These are phyloP conservation scores for Coemansia sp. DNA, from an alignment of 192 early-diverging fungal genomes.

Conservation along the genomic window DNA sequence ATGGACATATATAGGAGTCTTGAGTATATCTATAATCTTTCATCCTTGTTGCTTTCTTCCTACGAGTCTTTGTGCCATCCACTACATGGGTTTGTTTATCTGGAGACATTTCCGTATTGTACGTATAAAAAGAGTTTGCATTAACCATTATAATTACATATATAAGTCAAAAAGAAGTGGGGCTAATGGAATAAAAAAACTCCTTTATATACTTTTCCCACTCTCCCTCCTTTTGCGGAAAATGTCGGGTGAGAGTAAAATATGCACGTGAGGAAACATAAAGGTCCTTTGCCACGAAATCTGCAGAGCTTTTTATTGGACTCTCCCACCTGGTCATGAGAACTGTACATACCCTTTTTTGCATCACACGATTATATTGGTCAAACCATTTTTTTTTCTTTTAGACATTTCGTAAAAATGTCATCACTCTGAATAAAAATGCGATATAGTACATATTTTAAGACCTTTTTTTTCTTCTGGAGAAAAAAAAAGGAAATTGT, in stretches of 20 bases:
- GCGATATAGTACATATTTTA: too few relatives aligned
- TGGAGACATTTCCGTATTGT: background rate
- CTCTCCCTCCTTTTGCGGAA: background rate
- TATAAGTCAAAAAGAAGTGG: background rate
- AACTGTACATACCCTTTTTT: too few relatives aligned
- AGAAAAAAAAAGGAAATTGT: background rate
- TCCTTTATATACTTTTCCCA: background rate
- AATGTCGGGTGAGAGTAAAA: background rate
- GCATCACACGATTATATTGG: too few relatives aligned
- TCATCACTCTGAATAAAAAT: too few relatives aligned
- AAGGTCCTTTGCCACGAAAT: background rate
- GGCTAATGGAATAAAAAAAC: background rate
- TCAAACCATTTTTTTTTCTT: too few relatives aligned
- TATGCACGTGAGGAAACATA: background rate
- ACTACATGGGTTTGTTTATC: background rate
- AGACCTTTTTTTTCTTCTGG: too few relatives aligned
- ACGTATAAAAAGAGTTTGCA: background rate
- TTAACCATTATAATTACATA: background rate
- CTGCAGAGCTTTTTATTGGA: background rate
- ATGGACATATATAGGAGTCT: conserved; percentile 47
- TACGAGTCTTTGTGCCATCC: background rate
- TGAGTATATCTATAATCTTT: background rate
- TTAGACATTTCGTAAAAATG: too few relatives aligned
- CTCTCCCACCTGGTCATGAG: too few relatives aligned
- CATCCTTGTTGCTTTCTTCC: too few relatives aligned